Base-by-base conservation (phyloP, 2,329 filamentous ascomycete species). In the Didymella sp. region DNA sequence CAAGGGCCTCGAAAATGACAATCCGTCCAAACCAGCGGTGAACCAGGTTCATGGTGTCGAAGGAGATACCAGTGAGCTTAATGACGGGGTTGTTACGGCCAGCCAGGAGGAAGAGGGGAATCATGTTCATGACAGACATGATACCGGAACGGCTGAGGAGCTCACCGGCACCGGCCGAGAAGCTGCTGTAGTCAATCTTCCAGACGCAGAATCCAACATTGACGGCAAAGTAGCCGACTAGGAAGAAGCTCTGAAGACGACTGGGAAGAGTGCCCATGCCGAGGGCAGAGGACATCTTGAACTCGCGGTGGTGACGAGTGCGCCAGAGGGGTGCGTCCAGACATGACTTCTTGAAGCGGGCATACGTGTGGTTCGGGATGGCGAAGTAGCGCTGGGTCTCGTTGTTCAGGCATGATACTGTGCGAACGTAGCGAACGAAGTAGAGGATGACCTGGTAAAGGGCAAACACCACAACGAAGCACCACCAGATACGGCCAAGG, bases 1-100 rank as follows among this genome's bases (percentile, higher is more conserved):
- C 79, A 37, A 92, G 64, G 9, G 87, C 82, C 73, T 94, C 89
- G 13, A 91, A 77, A 17, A 89, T 82, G 24, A 90, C 88, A 58
- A 92, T 90, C 35, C 90, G 86, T 66, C 90, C 90, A 61, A 92
- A 84, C 90, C 90, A 93, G 60, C 90, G 85, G 76, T 94, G 90
- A 56, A 93, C 81, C 59, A 94, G 77, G 78, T 93, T 94, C 81
- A 90, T 92, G 1, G 89, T 91, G 74, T 94, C 90, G 74, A 92
- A 94, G 4, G 88, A 90, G 62, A 93, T 87, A 59, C 87, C 86
- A 50, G 91, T 81, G 63, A 89, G 79, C 59, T 81, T 81, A 71
- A 93, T 91, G 62, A 94, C 80, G 21, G 89, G 89, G 77, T 93
- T 93, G 79, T 92, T 93, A 66, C 90, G 84, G 38, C 88, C 87